Conservation (phyloP, 2,329 filamentous ascomycete species). For the Ceratocystis destructans region DNA sequence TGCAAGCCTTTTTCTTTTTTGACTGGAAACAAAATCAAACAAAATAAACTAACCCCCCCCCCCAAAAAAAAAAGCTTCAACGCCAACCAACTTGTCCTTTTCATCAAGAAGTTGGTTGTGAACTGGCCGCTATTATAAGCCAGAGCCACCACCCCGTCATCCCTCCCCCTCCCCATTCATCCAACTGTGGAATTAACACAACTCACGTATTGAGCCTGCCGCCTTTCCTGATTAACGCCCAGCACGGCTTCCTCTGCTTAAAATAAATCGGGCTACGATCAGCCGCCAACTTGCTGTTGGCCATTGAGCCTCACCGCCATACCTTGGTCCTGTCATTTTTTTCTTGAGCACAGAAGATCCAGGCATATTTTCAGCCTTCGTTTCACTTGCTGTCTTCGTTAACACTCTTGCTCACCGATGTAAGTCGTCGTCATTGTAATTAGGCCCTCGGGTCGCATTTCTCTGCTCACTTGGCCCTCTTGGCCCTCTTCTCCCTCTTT, state of each 20-base stretch:
- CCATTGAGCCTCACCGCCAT: not conserved
- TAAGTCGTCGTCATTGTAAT: not conserved
- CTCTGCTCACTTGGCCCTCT: not conserved
- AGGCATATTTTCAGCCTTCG: not conserved
- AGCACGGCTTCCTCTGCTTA: not conserved
- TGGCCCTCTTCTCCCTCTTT: not conserved
- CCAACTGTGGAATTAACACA: not conserved
- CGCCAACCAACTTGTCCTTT: not conserved
- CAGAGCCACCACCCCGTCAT: not conserved
- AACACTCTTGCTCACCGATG: not conserved
- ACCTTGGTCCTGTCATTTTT: not conserved
- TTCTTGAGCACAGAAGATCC: not conserved
- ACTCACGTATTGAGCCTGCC: not conserved
- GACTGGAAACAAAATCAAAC: not conserved
- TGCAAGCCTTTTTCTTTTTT: not conserved
- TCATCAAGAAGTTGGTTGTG: not conserved
- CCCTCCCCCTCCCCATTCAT: not conserved
- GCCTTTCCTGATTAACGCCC: not conserved
- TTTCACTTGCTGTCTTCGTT: not conserved
- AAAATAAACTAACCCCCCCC: not conserved
- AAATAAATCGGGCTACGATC: not conserved
- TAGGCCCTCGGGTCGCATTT: not conserved
- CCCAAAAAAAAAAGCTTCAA: not conserved
- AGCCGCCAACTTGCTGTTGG: not conserved
- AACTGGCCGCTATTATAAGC: not conserved